Evolutionary conservation across 1,139 yeast species (phyloP), one percentile per base, ranked within the genome.

Genomic region (Dujonia santamariae): DNA sequence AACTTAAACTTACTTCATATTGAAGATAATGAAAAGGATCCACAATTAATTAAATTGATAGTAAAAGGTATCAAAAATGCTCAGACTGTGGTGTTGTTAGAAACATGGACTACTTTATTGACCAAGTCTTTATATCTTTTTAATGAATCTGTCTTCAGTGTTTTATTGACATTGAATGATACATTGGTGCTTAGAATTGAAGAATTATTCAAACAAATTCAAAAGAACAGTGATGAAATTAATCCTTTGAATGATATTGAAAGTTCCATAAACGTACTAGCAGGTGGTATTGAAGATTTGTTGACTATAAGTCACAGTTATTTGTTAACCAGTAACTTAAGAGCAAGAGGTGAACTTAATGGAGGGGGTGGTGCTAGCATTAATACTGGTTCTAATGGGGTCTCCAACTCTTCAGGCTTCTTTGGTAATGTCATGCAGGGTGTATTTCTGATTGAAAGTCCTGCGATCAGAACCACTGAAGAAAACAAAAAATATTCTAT

Each of bases 381-480:
- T 11, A 16, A 16, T 7, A 14, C 19, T 6, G 26, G 26, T 4
- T 9, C 26, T 4, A 28, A 17, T 21, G 30, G 30, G 4, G n/a
- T 20, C 5, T 19, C 19, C 9, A n/a, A 23, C 4, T 7, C 26
- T n/a, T n/a, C 7, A 7, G 26, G 26, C 14, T 83, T 85, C 51
- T 74, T 85, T 42, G 87, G 87, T 0, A 78, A 76, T 39, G 90
- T 85, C 9, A 82, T 84, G 32, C 88, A 85, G 43, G 96, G 96
- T 3, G 96, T 88, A 0, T 86, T 90, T 51, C 84, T 80, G 39
- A 77, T 84, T 8, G 97, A 88, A 45, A 70, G 85, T 0, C 84
- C 88, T 0, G 67, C 71, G 5, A 71, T 72, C 4, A 63, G 78
- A 32, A 64, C 76, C 2, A 75, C 74, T 17, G 78, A 78, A 21